These are phyloP conservation scores for Populus deltoides DNA, from an alignment of 345 rosid species.

Conservation along the genomic window DNA sequence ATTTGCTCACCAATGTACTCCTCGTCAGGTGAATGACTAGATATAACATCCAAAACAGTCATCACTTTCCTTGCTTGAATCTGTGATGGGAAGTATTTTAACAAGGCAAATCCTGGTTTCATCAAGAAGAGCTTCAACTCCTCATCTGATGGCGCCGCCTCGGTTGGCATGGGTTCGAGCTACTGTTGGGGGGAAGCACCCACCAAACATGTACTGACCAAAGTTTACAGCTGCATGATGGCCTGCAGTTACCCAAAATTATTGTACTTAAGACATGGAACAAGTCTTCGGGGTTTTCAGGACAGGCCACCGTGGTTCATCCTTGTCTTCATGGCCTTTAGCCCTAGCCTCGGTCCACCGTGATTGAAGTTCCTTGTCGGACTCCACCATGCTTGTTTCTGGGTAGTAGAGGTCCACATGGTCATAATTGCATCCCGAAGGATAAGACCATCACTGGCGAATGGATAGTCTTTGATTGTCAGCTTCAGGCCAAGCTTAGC, in stretches of 20 bases:
- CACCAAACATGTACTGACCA: slow-evolving; percentile 36
- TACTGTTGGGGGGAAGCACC: slow-evolving; percentile 41
- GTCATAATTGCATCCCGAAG: slow-evolving; percentile 35
- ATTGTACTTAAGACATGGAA: slow-evolving; percentile 14
- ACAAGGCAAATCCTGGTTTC: slow-evolving; percentile 30
- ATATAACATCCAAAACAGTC: slow-evolving; percentile 15
- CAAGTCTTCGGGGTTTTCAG: neutral
- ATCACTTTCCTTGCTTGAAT: slow-evolving; percentile 38
- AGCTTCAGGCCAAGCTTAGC: slow-evolving; percentile 46
- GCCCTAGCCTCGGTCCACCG: slow-evolving; percentile 49
- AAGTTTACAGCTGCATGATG: slow-evolving; percentile 52
- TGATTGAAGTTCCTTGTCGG: slow-evolving; percentile 45
- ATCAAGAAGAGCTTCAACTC: slow-evolving; percentile 29
- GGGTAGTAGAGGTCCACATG: slow-evolving; percentile 41
- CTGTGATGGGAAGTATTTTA: slow-evolving; percentile 39
- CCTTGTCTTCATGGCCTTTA: slow-evolving; percentile 18
- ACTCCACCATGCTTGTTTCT: slow-evolving; percentile 15
- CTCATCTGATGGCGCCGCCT: slow-evolving; percentile 25
- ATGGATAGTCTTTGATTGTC: slow-evolving; percentile 47
- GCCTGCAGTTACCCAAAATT: slow-evolving; percentile 38
- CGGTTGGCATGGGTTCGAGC: slow-evolving; percentile 33
- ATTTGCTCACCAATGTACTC: slow-evolving; percentile 16
- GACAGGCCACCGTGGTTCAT: slow-evolving; percentile 22
- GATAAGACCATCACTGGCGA: slow-evolving; percentile 44
- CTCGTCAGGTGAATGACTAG: slow-evolving; percentile 22